Conservation (phyloP, 2,329 filamentous ascomycete species). For the Epichloe festucae region DNA sequence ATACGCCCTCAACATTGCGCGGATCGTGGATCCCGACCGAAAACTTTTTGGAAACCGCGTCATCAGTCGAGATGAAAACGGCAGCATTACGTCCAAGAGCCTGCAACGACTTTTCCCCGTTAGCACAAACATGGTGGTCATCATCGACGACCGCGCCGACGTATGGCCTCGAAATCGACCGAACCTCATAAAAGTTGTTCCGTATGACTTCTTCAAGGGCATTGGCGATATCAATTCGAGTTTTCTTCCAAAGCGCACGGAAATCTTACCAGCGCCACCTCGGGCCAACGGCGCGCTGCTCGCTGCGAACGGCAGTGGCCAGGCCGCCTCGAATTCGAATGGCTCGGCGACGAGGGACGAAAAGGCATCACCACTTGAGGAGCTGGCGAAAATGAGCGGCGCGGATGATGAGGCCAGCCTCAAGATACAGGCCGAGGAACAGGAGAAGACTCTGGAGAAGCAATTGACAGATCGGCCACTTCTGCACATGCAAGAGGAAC, state of each 20-base stretch:
- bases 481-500: slow-evolving; percentile 79
- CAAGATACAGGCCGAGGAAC: slow-evolving; percentile 67
- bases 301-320: neutral
- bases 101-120: slow-evolving; percentile 86
- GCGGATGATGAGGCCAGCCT: slow-evolving; percentile 55
- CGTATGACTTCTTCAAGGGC: slow-evolving; percentile 96
- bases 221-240: slow-evolving; percentile 98
- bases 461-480: slow-evolving; percentile 82
- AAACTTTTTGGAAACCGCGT: slow-evolving; percentile 90
- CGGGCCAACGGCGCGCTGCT: slow-evolving; percentile 14
- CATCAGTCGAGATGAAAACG: slow-evolving; percentile 93
- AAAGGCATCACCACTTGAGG: slow-evolving; percentile 46
- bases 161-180: slow-evolving; percentile 86
- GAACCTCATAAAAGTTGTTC: slow-evolving; percentile 87
- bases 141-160: slow-evolving; percentile 93
- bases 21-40: slow-evolving; percentile 80
- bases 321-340: neutral
- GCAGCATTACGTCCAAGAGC: slow-evolving; percentile 81
- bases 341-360: slow-evolving; percentile 6
- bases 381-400: slow-evolving; percentile 63
- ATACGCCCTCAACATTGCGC: slow-evolving; percentile 86
- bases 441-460: slow-evolving; percentile 75
- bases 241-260: slow-evolving; percentile 71
- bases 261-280: slow-evolving; percentile 28
- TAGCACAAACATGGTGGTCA: slow-evolving; percentile 97